Evolutionary conservation across 2,329 filamentous ascomycete genomes (phyloP).

Genomic region (Cladophialophora yegresii): DNA sequence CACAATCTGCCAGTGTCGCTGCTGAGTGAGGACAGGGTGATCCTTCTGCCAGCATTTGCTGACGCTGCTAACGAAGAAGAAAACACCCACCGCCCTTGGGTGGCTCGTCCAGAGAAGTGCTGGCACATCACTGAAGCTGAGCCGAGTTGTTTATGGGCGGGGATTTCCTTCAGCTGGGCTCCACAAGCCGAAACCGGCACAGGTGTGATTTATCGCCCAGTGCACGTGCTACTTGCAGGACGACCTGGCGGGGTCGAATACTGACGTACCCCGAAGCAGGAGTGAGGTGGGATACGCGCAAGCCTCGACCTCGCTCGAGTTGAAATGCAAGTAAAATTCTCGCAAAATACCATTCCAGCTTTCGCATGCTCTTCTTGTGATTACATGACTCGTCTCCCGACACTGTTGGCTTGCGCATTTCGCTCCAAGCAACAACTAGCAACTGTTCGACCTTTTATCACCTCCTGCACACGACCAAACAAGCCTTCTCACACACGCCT

Average conservation of each 20-base stretch:
- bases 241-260: conserved; percentile 1
- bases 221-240: neutral
- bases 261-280: conserved; percentile 1
- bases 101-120: neutral
- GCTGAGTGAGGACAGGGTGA: neutral
- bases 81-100: neutral
- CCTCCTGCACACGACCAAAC: neutral
- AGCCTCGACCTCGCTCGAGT: neutral
- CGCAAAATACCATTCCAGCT: neutral
- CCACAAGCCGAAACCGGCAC: neutral
- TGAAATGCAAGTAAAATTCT: conserved; percentile 4
- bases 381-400: conserved; percentile 16
- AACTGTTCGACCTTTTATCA: neutral
- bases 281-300: conserved; percentile 1
- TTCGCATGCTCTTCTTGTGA: neutral
- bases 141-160: neutral
- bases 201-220: neutral
- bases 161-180: neutral
- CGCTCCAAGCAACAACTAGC: neutral
- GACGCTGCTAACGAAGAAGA: neutral
- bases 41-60: too few relatives aligned
- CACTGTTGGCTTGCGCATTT: conserved; percentile 2
- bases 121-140: neutral
- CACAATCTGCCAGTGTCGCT: neutral
- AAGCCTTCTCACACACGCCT: neutral